Conservation (phyloP, 2,329 filamentous ascomycete genomes). For the Neurospora sp. region DNA sequence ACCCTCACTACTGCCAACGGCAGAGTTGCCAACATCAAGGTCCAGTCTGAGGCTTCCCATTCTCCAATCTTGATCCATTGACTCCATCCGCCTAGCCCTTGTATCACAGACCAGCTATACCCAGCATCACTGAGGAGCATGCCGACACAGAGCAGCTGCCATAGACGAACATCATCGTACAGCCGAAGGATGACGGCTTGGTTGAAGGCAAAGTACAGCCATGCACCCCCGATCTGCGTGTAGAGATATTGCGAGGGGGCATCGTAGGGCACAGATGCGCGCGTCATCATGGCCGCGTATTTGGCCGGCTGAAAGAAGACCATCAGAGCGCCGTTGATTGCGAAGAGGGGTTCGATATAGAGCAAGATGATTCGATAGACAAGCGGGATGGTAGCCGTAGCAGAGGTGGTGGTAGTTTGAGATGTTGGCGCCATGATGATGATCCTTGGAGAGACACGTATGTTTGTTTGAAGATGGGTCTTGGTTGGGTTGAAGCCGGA, state of each 20-base stretch:
- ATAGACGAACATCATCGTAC: slow-evolving; percentile 24
- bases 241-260: slow-evolving; percentile 21
- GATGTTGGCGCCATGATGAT: background rate
- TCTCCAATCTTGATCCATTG: slow-evolving; percentile 14
- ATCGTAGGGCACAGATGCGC: slow-evolving; percentile 12
- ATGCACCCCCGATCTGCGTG: slow-evolving; percentile 22
- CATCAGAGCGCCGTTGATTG: slow-evolving; percentile 23
- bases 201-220: slow-evolving; percentile 29
- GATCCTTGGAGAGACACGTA: background rate
- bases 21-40: slow-evolving; percentile 19
- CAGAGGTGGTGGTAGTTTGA: background rate
- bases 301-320: slow-evolving; percentile 19
- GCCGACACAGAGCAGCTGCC: slow-evolving; percentile 25
- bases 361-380: slow-evolving; percentile 24
- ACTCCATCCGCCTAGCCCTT: slow-evolving; percentile 26
- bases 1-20: slow-evolving; percentile 22
- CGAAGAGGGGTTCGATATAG: slow-evolving; percentile 26
- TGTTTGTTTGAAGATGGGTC: background rate
- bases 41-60: slow-evolving; percentile 24
- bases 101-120: slow-evolving; percentile 21
- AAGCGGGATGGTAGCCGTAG: slow-evolving; percentile 20
- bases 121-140: slow-evolving; percentile 27
- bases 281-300: slow-evolving; percentile 24
- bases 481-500: background rate
- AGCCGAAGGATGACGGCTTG: slow-evolving; percentile 26